Evolutionary conservation across 345 rosid species (phyloP), one percentile per base, ranked within the genome.

Genomic region (Draba incana): DNA sequence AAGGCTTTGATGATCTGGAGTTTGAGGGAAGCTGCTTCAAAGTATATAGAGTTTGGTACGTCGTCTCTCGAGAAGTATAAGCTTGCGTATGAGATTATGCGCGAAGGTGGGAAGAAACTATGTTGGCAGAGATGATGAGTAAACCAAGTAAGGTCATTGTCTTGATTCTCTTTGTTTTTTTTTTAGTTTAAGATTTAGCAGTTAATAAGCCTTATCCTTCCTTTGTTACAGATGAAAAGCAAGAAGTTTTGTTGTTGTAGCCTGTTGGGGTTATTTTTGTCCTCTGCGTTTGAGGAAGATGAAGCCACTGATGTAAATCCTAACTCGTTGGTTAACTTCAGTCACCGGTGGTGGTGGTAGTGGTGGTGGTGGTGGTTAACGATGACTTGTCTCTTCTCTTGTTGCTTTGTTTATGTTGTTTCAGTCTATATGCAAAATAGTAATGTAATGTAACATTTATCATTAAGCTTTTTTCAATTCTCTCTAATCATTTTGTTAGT

Each of bases 1-100:
- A 85, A 82, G 79, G 76, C 86, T 16, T 69, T 83, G 73, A 86
- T 92, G 88, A 72, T 66, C 43, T 90, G 97, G 98, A 92, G 98
- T 82, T 77, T 92, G 71, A 84, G 97, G 61, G 96, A 92, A 76
- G 78, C 94, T 56, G 92, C 93, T 30, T 75, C 90, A 75, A 85
- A 82, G 81, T 90, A 83, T 68, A 67, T 88, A 67, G 96, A 90
- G 77, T 82, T 81, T 42, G 96, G 97, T 8, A 62, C 88, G 52
- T 56, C 85, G 15, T 85, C 93, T 13, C 65, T 84, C 57, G 98
- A 83, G 51, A 88, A 84, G 68, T 88, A 85, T 82, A 92, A 84
- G 73, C 84, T 88, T 63, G 96, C 93, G 5, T 79, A 81, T 80
- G 92, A 92, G 79, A 85, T 84, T 24, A 72, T 90, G 85, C 86